Evolutionary conservation across 148 eudicot species (phyloP).

Genomic region (Salicornia ramosissima): DNA sequence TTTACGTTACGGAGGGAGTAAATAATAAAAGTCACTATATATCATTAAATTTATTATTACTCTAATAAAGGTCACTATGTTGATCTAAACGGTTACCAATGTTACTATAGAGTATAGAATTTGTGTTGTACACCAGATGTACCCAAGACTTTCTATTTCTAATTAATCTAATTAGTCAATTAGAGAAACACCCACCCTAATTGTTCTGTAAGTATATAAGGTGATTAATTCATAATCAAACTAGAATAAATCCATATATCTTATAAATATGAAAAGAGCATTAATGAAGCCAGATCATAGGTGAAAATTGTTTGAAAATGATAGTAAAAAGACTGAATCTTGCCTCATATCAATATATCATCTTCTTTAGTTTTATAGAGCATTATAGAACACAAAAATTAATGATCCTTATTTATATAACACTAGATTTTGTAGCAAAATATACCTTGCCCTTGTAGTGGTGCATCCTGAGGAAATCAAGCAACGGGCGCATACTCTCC

Average conservation of each 20-base stretch:
- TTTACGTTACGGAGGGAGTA: too few species aligned
- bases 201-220: too few species aligned
- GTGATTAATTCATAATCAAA: background rate
- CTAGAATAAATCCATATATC: background rate
- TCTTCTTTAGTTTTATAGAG: background rate
- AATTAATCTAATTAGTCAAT: too few species aligned
- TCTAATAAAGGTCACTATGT: too few species aligned
- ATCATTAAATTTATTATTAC: too few species aligned
- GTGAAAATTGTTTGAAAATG: background rate
- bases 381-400: background rate
- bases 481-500: slow-evolving; percentile 93
- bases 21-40: too few species aligned
- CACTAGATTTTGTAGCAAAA: background rate
- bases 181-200: too few species aligned
- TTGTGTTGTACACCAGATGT: too few species aligned
- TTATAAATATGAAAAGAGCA: background rate
- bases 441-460: slow-evolving; percentile 89
- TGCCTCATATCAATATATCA: too few species aligned
- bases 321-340: background rate
- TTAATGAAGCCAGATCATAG: background rate
- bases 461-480: slow-evolving; percentile 75
- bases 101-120: too few species aligned
- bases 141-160: too few species aligned
- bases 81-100: too few species aligned
- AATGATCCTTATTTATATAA: background rate